These are phyloP conservation scores for Galeopsis tetrahit DNA, from an alignment of 257 asterid species.

Conservation along the genomic window DNA sequence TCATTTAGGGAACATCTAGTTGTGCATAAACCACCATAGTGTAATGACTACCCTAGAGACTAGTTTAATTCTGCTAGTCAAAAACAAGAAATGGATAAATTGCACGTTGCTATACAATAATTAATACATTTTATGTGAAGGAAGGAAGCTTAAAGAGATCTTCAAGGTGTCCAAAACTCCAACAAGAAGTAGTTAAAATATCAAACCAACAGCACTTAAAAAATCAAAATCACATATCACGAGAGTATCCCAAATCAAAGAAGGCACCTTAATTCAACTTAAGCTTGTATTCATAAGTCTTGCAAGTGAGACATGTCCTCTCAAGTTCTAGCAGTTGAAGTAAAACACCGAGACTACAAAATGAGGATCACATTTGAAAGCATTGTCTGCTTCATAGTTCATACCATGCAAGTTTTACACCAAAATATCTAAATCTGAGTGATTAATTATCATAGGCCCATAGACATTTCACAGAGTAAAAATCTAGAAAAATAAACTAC, in stretches of 20 bases:
- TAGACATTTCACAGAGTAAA: neutral
- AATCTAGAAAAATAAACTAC: neutral
- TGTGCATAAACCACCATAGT: neutral
- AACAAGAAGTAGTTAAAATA: neutral
- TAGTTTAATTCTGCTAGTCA: neutral
- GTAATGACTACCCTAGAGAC: conserved; percentile 1
- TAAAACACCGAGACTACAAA: neutral
- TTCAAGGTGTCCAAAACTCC: neutral
- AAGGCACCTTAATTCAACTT: neutral
- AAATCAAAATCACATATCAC: neutral
- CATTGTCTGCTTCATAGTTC: neutral
- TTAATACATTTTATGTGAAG: neutral
- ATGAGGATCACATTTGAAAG: conserved; percentile 2
- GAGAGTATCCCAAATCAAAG: conserved; percentile 19
- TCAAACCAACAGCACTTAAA: neutral
- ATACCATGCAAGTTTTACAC: neutral
- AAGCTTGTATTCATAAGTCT: neutral
- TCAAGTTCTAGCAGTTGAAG: neutral
- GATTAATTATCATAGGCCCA: neutral
- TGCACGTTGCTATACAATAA: neutral
- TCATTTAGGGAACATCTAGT: neutral
- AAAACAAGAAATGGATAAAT: neutral
- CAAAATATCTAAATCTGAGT: neutral
- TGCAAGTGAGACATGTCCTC: conserved; percentile 7
- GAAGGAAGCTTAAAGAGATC: conserved; percentile 14